phyloP scores from a whole-genome alignment of 140 eudicot genomes.

The Senecio squalidus region DNA sequence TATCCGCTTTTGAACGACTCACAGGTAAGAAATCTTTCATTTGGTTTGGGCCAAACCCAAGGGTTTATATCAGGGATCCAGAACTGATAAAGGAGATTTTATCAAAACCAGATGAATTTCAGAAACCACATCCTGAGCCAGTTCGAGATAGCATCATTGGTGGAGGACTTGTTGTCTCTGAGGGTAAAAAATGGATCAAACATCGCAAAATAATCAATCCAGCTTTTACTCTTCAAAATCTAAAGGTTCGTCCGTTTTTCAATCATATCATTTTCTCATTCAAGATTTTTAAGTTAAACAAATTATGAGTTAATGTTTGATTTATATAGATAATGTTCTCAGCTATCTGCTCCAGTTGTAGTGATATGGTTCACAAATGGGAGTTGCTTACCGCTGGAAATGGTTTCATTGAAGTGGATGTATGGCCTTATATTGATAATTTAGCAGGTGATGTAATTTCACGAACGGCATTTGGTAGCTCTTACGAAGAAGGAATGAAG shows the following conservation, averaged over 20 bases:
- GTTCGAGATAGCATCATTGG: conserved; percentile 17
- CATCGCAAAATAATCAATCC: conserved; percentile 44
- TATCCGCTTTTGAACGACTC: too few species aligned
- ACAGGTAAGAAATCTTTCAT: conserved; percentile 27
- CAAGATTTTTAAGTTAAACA: too few species aligned
- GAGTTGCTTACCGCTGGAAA: conserved; percentile 1
- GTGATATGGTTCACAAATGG: conserved; percentile 31
- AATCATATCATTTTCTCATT: too few species aligned
- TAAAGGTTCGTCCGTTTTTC: conserved; percentile 17
- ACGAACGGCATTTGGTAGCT: conserved; percentile 22
- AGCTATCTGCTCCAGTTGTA: conserved; percentile 23
- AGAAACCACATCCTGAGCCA: conserved; percentile 27
- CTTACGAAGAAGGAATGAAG: conserved; percentile 23
- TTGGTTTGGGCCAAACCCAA: conserved; percentile 36
- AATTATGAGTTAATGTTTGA: too few species aligned
- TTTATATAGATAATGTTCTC: conserved; percentile 19
- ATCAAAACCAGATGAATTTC: conserved; percentile 18
- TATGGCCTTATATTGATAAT: conserved; percentile 26
- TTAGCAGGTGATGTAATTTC: conserved; percentile 35
- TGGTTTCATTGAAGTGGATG: conserved; percentile 21
- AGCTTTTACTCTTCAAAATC: conserved; percentile 42
- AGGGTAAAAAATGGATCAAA: conserved; percentile 42
- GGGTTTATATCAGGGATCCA: conserved; percentile 24
- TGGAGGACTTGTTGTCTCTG: conserved; percentile 26
- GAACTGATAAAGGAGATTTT: conserved; percentile 24